Conservation (phyloP, 2,329 filamentous ascomycete genomes). For the Colletotrichum destructivum region DNA sequence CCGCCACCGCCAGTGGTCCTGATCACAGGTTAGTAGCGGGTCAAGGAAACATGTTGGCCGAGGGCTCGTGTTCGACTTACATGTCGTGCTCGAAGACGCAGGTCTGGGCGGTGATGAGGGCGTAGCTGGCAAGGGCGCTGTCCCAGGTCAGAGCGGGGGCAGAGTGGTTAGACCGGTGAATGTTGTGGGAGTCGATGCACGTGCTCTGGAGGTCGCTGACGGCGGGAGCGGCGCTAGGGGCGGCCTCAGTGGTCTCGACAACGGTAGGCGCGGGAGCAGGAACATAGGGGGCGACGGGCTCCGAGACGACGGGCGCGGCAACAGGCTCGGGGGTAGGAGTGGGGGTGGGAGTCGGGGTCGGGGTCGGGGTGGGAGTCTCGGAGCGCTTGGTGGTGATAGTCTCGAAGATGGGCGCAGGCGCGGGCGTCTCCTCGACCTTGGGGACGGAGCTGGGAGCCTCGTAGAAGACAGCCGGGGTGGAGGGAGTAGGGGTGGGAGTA, state of each 20-base stretch:
- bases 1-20: slow-evolving; percentile 71
- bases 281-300: slow-evolving; percentile 26
- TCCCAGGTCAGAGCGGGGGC: slow-evolving; percentile 77
- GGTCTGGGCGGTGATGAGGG: slow-evolving; percentile 72
- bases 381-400: slow-evolving; percentile 42
- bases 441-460: slow-evolving; percentile 36
- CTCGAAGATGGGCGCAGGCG: slow-evolving; percentile 35
- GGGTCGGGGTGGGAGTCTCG: slow-evolving; percentile 41
- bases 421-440: slow-evolving; percentile 25
- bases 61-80: slow-evolving; percentile 64
- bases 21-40: slow-evolving; percentile 24
- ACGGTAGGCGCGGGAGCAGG: slow-evolving; percentile 42
- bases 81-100: slow-evolving; percentile 85
- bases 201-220: slow-evolving; percentile 52
- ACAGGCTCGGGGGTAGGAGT: slow-evolving; percentile 39
- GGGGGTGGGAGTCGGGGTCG: slow-evolving; percentile 33
- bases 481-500: slow-evolving; percentile 46
- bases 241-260: slow-evolving; percentile 47
- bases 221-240: slow-evolving; percentile 27
- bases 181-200: slow-evolving; percentile 83
- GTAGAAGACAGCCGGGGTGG: slow-evolving; percentile 29
- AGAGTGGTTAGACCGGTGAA: slow-evolving; percentile 88
- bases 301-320: slow-evolving; percentile 5
- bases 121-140: slow-evolving; percentile 73
- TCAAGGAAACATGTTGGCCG: slow-evolving; percentile 44